Evolutionary conservation across 345 rosid genomes (phyloP).

Genomic region (Schrenkiella parvula): DNA sequence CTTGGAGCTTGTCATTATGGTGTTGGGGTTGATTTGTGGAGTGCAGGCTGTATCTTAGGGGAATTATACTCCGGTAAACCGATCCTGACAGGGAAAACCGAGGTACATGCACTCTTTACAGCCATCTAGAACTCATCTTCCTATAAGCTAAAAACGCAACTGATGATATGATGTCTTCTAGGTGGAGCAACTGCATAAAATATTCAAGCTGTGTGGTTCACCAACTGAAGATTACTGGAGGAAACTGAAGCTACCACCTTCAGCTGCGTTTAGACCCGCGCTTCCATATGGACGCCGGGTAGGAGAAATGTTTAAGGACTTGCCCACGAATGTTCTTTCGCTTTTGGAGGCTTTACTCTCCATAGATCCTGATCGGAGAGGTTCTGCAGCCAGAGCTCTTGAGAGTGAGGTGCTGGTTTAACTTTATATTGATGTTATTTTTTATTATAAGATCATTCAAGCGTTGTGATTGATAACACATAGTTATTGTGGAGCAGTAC

Average conservation of each 20-base stretch:
- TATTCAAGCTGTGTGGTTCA: conserved; percentile 81
- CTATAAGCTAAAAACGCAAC: neutral
- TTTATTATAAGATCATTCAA: neutral
- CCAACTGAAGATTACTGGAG: conserved; percentile 89
- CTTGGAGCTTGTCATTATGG: conserved; percentile 86
- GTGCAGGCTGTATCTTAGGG: conserved; percentile 94
- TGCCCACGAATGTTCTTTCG: conserved; percentile 54
- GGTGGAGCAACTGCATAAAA: conserved; percentile 92
- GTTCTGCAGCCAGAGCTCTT: conserved; percentile 73
- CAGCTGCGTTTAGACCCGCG: conserved; percentile 73
- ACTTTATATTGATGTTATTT: neutral
- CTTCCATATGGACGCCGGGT: conserved; percentile 71
- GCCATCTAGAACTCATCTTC: neutral
- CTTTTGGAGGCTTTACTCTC: conserved; percentile 81
- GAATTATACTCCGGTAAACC: conserved; percentile 83
- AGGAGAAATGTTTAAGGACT: conserved; percentile 57
- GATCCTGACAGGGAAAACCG: conserved; percentile 88
- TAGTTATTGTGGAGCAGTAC: conserved; percentile 44
- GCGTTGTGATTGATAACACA: conserved; percentile 9
- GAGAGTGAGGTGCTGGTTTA: conserved; percentile 59
- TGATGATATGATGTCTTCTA: conserved; percentile 16
- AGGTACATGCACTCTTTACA: conserved; percentile 44
- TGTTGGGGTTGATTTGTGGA: conserved; percentile 92
- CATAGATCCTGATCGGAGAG: conserved; percentile 72
- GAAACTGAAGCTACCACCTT: conserved; percentile 59